Base-by-base conservation (phyloP, 2,329 filamentous ascomycete species). In the Lecanicillium sp. region DNA sequence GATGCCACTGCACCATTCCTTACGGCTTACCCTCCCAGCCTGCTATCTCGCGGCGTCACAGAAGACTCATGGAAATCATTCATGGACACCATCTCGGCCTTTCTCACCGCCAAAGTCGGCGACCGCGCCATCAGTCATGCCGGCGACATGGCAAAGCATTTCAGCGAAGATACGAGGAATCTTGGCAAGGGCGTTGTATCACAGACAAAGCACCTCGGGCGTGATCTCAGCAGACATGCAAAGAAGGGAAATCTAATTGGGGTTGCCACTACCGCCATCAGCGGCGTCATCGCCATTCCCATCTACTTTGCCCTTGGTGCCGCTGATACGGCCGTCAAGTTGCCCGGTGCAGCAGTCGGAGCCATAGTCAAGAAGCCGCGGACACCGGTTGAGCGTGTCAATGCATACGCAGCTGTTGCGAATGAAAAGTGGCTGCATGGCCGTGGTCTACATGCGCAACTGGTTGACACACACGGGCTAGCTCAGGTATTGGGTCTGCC, bases 21-120 rank as follows among this genome's bases (percentile, higher is more conserved):
- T 2, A 22, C 47, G 1, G 63, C 62, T 1, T 70, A 63, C 40
- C 39, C 63, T 0, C 57, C 58, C 0, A 36, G 51, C 3, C 58
- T 71, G 0, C 57, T 68, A 0, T 44, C 50, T 13, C 54, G 58
- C 27, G 67, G 59, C 29, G 57, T 64, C 41, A 54, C 59, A 0
- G 41, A 52, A 6, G 47, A 53, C n/a, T 52, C 57, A 0, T 64
- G 59, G 59, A 35, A 38, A 8, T 55, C 60, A 0, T 62, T 63
- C 13, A 38, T 63, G 2, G 45, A 55, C 14, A 68, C 67, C 7
- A 48, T 67, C 3, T 70, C 67, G 0, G 67, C 63, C 2, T 70
- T 71, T 41, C 56, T 71, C 5, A 57, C 59, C 0, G 66, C 67
- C 35, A 66, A 58, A 15, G 63, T 70, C 0, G 62, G 63, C 0